Base-by-base conservation (phyloP, 2,329 filamentous ascomycete genomes). In the Sarocladium oryzae region DNA sequence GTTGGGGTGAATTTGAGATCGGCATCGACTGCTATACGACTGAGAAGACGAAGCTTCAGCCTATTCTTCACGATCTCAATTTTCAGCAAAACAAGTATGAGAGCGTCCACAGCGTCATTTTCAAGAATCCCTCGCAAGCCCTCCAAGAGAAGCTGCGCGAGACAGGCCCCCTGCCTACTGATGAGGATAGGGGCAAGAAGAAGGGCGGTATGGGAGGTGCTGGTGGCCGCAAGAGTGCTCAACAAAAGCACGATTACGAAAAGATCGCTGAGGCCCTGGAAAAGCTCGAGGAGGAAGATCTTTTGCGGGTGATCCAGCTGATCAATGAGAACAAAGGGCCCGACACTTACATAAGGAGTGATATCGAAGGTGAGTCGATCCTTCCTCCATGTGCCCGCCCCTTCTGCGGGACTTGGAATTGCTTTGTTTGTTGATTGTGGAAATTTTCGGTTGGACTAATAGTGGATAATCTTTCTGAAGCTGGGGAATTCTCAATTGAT, bases 1-100 rank as follows among this genome's bases (percentile, higher is more conserved):
- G 93, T 59, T 99, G 93, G 93, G 93, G 93, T 63, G 93, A 97
- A 72, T 99, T 99, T 67, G 93, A 97, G 66, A 92, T 99, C 84
- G 78, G 76, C 45, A 93, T 97, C 62, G 82, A 88, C 55, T 79
- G 95, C 59, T 86, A 84, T 63, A 88, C 86, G 38, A 84, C 86
- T 26, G 89, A 93, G 69, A 96, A 96, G 76, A 86, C 85, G 53
- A 92, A 96, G 63, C 81, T 89, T 63, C 76, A 80, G 13, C 66
- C 66, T 54, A 77, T 99, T 57, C 72, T 77, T 49, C 93, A 99
- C 69, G 93, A 99, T 65, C 79, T 99, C 55, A 96, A 97, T 76
- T 99, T 99, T 69, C 78, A 82, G 59, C 78, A 84, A 58, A 77
- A 85, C 55, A 79, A 80, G 56, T 99, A 99, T 69, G 91, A 96